A percentile compares a stretch with the other conserved stretches of the same genome.
These are phyloP conservation scores for Taiwanofungus camphoratus DNA, from an alignment of 1,284 basidiomycete species.

Conservation along the genomic window DNA sequence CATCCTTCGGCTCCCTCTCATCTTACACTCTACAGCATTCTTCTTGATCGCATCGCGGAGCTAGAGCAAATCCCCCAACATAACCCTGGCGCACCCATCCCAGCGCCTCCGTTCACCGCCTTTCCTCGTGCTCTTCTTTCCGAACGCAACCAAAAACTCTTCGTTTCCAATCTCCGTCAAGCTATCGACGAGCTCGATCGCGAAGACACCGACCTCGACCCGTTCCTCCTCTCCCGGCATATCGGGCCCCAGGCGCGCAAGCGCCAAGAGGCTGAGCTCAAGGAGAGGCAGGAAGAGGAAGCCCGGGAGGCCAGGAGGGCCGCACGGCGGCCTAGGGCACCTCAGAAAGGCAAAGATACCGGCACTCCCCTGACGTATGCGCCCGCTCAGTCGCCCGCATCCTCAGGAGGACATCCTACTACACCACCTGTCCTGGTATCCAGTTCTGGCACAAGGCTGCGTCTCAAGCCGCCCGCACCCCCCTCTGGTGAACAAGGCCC, in stretches of 20 bases:
- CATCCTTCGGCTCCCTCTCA: neutral
- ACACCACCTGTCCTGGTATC: constrained; percentile 30
- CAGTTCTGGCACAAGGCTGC: constrained; percentile 37
- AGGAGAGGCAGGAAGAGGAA: constrained; percentile 37
- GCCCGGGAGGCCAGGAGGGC: constrained; percentile 32
- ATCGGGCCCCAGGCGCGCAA: constrained; percentile 40
- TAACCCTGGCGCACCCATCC: constrained; percentile 17
- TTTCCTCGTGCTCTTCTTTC: constrained; percentile 43
- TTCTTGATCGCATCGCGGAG: constrained; percentile 55
- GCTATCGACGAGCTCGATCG: constrained; percentile 42
- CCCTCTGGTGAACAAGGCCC: constrained; percentile 12
- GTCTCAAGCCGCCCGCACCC: constrained; percentile 31
- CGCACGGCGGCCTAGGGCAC: constrained; percentile 21
- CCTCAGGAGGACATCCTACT: constrained; percentile 6
- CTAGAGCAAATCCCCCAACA: constrained; percentile 37
- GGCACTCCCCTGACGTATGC: constrained; percentile 22
- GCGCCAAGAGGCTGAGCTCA: constrained; percentile 37
- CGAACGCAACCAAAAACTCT: constrained; percentile 29
- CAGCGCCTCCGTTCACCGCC: constrained; percentile 32
- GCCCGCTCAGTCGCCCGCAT: constrained; percentile 14
- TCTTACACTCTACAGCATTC: constrained; percentile 32
- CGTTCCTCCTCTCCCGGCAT: constrained; percentile 41
- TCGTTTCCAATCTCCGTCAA: constrained; percentile 40
- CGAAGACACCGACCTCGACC: constrained; percentile 42
- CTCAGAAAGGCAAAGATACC: constrained; percentile 36